Evolutionary conservation across 306 rosid genomes (phyloP).

Genomic region (Castanopsis chinensis): DNA sequence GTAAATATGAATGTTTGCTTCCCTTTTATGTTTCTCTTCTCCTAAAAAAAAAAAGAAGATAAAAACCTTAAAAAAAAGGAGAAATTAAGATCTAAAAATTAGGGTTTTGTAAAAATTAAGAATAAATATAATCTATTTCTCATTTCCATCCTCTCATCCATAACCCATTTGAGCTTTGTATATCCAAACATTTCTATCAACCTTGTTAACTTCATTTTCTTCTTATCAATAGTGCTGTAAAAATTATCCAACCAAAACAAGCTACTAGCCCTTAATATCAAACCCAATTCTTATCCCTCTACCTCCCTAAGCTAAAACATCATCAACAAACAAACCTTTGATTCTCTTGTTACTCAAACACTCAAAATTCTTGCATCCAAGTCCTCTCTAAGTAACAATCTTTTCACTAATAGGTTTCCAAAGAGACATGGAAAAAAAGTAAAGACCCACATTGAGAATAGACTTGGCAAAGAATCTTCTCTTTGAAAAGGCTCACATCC

Average conservation of each 20-base stretch:
- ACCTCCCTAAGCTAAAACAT: slow-evolving; percentile 55
- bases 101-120: slow-evolving; percentile 84
- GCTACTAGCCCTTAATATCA: slow-evolving; percentile 72
- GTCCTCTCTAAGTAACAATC: slow-evolving; percentile 77
- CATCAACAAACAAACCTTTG: slow-evolving; percentile 68
- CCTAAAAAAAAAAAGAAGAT: no score
- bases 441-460: slow-evolving; percentile 55
- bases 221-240: slow-evolving; percentile 60
- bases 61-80: no score
- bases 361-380: slow-evolving; percentile 66
- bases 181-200: slow-evolving; percentile 85
- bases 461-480: slow-evolving; percentile 83
- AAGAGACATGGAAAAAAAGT: slow-evolving; percentile 61
- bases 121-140: slow-evolving; percentile 40
- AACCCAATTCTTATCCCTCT: slow-evolving; percentile 83
- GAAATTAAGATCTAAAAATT: no score
- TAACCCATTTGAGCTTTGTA: slow-evolving; percentile 86
- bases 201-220: slow-evolving; percentile 62
- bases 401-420: slow-evolving; percentile 75
- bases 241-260: slow-evolving; percentile 90
- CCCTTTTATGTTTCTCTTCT: no score
- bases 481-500: slow-evolving; percentile 85
- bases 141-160: slow-evolving; percentile 63
- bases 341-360: slow-evolving; percentile 67
- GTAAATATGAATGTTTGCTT: no score